A percentile compares a stretch with the other conserved stretches of the same genome.
Evolutionary conservation across 768 basidiomycete species (phyloP).

Genomic region (Agaricus bisporus): DNA sequence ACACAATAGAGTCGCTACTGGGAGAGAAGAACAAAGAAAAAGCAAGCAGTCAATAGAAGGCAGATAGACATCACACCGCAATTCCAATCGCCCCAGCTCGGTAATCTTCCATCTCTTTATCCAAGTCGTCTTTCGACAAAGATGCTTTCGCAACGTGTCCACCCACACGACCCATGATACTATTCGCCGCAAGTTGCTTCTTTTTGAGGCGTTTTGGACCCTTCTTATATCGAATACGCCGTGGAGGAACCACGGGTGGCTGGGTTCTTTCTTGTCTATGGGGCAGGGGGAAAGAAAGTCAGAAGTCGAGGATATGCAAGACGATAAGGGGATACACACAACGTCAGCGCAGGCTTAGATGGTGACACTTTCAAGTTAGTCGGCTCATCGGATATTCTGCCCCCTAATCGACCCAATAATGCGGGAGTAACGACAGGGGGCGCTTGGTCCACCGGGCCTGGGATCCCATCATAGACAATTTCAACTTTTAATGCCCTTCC

Average conservation of each 20-base stretch:
- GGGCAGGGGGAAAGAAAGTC: background rate
- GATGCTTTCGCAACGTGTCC: constrained; percentile 9
- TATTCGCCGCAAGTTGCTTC: constrained; percentile 5
- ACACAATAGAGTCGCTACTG: background rate
- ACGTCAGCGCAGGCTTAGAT: constrained; percentile 1
- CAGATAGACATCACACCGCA: constrained; percentile 2
- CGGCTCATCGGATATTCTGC: constrained; percentile 5
- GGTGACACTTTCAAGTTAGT: background rate
- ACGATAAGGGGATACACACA: constrained; percentile 1
- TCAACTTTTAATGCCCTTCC: constrained; percentile 66
- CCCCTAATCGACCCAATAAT: constrained; percentile 10
- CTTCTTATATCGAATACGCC: constrained; percentile 53
- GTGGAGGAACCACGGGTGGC: constrained; percentile 23
- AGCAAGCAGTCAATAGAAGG: background rate
- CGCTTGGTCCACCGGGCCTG: constrained; percentile 15
- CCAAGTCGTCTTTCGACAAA: constrained; percentile 51
- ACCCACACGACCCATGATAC: background rate
- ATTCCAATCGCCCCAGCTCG: constrained; percentile 30
- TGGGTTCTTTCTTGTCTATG: constrained; percentile 9
- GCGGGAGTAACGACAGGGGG: background rate
- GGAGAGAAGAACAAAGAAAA: background rate
- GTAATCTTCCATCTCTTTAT: constrained; percentile 80
- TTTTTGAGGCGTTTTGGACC: constrained; percentile 74
- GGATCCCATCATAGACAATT: constrained; percentile 44
- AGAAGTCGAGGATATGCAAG: background rate